Evolutionary conservation across 2,329 filamentous ascomycete species (phyloP).

Genomic region (Cylindrodendrum hubeiense): DNA sequence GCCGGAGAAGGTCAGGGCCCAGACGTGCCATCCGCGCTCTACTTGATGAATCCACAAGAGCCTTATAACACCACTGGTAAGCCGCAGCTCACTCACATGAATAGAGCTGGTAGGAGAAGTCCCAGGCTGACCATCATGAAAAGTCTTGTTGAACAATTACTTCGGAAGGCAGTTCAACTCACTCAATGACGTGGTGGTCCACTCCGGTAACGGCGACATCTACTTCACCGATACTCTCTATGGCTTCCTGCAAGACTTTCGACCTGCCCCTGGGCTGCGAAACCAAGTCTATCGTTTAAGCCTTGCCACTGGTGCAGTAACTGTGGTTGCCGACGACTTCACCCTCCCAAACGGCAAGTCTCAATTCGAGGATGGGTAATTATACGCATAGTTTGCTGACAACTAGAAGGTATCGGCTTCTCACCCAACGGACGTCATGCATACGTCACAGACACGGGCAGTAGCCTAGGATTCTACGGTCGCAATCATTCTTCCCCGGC

Average conservation of each 20-base stretch:
- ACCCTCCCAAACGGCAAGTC: slow-evolving; percentile 63
- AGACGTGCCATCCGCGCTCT: slow-evolving; percentile 41
- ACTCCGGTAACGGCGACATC: slow-evolving; percentile 65
- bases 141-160: slow-evolving; percentile 68
- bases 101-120: neutral
- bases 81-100: neutral
- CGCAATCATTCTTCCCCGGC: slow-evolving; percentile 55
- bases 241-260: slow-evolving; percentile 69
- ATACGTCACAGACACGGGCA: slow-evolving; percentile 70
- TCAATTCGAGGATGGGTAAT: neutral
- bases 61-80: slow-evolving; percentile 65
- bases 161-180: slow-evolving; percentile 73
- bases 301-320: slow-evolving; percentile 61
- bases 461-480: slow-evolving; percentile 54
- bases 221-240: slow-evolving; percentile 75
- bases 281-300: slow-evolving; percentile 72
- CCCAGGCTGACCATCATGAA: neutral
- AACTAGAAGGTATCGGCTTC: slow-evolving; percentile 63
- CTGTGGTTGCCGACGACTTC: slow-evolving; percentile 70
- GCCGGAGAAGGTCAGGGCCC: slow-evolving; percentile 64
- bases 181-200: slow-evolving; percentile 68
- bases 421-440: slow-evolving; percentile 64
- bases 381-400: neutral
- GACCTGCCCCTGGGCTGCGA: slow-evolving; percentile 63
- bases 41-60: slow-evolving; percentile 45